Evolutionary conservation across 2,329 filamentous ascomycete genomes (phyloP), one percentile per base, ranked within the genome.

Genomic region (Pyrenochaeta sp.): DNA sequence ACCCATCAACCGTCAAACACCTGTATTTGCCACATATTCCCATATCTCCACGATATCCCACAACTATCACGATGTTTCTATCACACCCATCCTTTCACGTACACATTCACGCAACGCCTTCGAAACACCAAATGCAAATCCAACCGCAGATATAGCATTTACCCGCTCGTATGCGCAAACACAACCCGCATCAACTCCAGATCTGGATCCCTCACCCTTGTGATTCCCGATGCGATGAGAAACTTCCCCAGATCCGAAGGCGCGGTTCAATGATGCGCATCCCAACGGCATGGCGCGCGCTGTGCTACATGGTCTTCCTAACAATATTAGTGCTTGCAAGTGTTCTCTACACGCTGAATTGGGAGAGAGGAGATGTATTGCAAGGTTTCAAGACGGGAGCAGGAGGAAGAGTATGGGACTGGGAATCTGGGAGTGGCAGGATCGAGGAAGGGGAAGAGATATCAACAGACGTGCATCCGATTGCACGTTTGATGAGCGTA

Each of bases 401-500:
- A n/a, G 40, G 40, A 11, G n/a, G 3, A 4, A 14, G 36, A 20
- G 5, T 23, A 11, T 1, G 36, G 20, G 3, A 14, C 1, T 21
- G 36, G 20, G 11, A 10, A 7, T 10, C 11, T 2, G 11, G 18
- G 12, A 7, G 36, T 10, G 40, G 23, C 27, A 21, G 15, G 7
- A 3, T 3, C 1, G 27, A 42, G 30, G 21, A 31, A 14, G 32
- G 14, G n/a, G 15, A 48, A 2, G 33, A 39, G 15, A 17, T 44
- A 29, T 39, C 40, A n/a, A 39, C n/a, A 20, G 44, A 39, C 6
- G 27, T 17, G 10, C 77, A 79, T 60, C 74, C 77, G 1, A 77
- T 79, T 47, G 72, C 76, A 49, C 61, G 67, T 20, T 64, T 79
- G 31, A 74, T 75, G 40, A 45, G 55, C 3, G 36, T 54, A 14